Evolutionary conservation across 305 asterid species (phyloP), one percentile per base, ranked within the genome.

Genomic region (Fraxinus sp.): DNA sequence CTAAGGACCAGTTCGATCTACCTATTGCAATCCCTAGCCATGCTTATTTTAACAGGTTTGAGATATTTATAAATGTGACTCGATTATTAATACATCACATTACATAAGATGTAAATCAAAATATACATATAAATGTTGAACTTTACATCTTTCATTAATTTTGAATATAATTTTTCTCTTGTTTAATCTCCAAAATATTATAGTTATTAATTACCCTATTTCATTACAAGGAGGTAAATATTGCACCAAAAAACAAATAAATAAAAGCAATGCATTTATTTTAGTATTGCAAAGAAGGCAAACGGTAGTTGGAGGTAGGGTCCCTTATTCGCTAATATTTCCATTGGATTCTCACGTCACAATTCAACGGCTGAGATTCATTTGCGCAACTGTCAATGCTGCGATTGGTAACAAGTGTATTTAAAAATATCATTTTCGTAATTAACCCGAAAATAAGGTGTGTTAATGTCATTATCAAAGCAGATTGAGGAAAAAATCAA

Each of bases 291-390:
- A 16, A 71, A 16, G 10, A 16, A 33, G 76, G 82, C 79, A 37
- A 71, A 26, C 1, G 71, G 82, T 55, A 0, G 44, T 49, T 83
- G 83, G 86, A 33, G n/a, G 49, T 26, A 36, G 82, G 80, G 80
- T 75, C 83, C 41, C 9, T 30, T 77, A 14, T 76, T 66, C 22
- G 74, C 78, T 30, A 18, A 76, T 39, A 76, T 44, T 41, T 79
- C 39, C 7, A 66, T 11, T 18, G 22, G 75, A 76, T 28, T 24
- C 44, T 16, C 9, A 22, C 30, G 30, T 74, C 30, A 1, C 18
- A 1, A 39, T 44, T 79, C n/a, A 20, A 80, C 81, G 84, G 83
- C 68, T 3, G 78, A 5, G 81, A 84, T 75, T 75, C 52, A 49
- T 49, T 14, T 4, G 36, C 16, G 49, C 36, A 75, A 32, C 46